Base-by-base conservation (phyloP, 2,329 filamentous ascomycete species). In the Thermoascus crustaceus region DNA sequence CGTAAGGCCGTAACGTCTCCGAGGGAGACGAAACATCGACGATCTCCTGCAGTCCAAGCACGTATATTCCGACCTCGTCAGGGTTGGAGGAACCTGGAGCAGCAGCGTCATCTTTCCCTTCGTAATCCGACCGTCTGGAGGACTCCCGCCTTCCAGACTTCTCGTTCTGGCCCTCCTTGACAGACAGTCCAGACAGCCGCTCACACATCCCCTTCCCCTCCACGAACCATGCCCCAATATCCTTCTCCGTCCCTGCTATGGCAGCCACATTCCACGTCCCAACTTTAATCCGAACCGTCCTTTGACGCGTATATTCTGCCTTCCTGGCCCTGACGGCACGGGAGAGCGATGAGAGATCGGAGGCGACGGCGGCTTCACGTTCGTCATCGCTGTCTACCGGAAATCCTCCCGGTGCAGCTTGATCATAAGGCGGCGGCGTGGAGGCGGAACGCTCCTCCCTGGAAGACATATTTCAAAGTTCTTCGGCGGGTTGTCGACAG, bases 181-280 rank as follows among this genome's bases (percentile, higher is more conserved):
- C 49, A n/a, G n/a, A n/a, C n/a, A n/a, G n/a, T n/a, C n/a, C n/a
- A 7, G 76, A 72, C 30, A 89, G 59, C 11, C 68, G 65, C 35
- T 79, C 68, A 40, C 81, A 75, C 5, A 88, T 62, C 4, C 83
- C 85, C 50, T 82, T 76, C 10, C 82, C 84, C 7, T 78, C 70
- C 5, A 93, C 73, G 56, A 98, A 95, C 91, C 91, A 98, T 20
- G 75, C 77, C 5, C 78, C 82, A 4, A 98, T 66, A 54, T 96
- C 91, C 47, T 85, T 84, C 58, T 94, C 87, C 0, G 86, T 87
- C 16, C 84, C 86, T 8, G 84, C 78, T 45, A 83, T 80, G 1
- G 82, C 80, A 3, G 87, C 91, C 10, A 94, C 85, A 61, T 98
- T 98, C 91, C 91, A 98, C 0, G 85, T 82, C 26, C 89, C 91